Conservation (phyloP, 2,329 filamentous ascomycete species). For the Paraphaeosphaeria minitans region DNA sequence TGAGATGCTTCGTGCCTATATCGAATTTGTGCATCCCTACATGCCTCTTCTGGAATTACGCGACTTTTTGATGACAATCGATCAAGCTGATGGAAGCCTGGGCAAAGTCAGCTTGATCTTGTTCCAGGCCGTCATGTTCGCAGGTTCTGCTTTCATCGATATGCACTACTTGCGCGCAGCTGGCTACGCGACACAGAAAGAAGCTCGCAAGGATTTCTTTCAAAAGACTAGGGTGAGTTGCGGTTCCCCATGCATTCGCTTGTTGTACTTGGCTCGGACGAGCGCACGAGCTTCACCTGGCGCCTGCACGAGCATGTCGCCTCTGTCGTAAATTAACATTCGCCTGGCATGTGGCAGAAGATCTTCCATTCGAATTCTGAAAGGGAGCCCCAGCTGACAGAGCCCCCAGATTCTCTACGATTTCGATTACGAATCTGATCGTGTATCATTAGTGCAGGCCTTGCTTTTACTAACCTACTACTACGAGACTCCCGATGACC, state of each 20-base stretch:
- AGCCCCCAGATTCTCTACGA: conserved; percentile 76
- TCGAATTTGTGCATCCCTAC: conserved; percentile 90
- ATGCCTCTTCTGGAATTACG: conserved; percentile 82
- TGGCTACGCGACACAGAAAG: conserved; percentile 78
- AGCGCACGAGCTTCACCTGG: neutral
- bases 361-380: neutral
- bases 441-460: conserved; percentile 85
- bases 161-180: conserved; percentile 75
- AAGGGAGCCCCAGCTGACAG: conserved; percentile 17
- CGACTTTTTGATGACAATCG: conserved; percentile 65
- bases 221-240: conserved; percentile 77
- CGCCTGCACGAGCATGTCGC: neutral
- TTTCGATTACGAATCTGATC: conserved; percentile 92
- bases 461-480: conserved; percentile 94
- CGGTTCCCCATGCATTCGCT: conserved; percentile 9
- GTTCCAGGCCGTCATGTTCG: conserved; percentile 95
- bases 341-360: conserved; percentile 8
- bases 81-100: conserved; percentile 68
- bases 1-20: conserved; percentile 79
- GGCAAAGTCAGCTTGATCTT: conserved; percentile 81
- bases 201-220: conserved; percentile 86
- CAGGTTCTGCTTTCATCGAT: conserved; percentile 85
- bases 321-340: neutral
- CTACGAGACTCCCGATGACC: conserved; percentile 96
- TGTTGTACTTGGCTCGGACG: conserved; percentile 14